These are phyloP conservation scores for Penicillium olsonii DNA, from an alignment of 2,329 filamentous ascomycete genomes.

Conservation along the genomic window DNA sequence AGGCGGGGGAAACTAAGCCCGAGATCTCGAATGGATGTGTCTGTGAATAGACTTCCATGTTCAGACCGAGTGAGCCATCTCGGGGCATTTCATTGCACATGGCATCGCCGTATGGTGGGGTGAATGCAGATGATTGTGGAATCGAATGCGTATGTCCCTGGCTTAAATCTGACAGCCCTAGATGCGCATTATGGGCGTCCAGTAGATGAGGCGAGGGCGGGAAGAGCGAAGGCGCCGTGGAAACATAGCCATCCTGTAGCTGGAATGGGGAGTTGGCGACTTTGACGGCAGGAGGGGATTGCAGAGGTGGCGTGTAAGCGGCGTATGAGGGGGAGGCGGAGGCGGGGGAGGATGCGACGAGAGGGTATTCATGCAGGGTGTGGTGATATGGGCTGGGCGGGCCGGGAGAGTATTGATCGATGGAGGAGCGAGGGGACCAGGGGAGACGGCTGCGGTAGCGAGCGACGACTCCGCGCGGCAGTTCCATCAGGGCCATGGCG, in stretches of 20 bases:
- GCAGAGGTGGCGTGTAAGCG: slow-evolving; percentile 44
- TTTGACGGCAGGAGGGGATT: slow-evolving; percentile 41
- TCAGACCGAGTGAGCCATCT: slow-evolving; percentile 29
- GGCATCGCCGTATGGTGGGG: slow-evolving; percentile 39
- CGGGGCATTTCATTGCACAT: slow-evolving; percentile 33
- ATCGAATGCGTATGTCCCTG: slow-evolving; percentile 25
- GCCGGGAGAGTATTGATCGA: slow-evolving; percentile 40
- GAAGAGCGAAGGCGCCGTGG: slow-evolving; percentile 37
- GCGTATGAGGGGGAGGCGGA: slow-evolving; percentile 40
- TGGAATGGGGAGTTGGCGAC: slow-evolving; percentile 42
- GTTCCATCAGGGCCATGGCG: slow-evolving; percentile 69
- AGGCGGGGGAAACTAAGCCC: slow-evolving; percentile 37
- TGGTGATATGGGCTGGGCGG: slow-evolving; percentile 38
- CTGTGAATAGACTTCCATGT: slow-evolving; percentile 36
- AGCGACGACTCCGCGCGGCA: slow-evolving; percentile 67
- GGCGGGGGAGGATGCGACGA: slow-evolving; percentile 39
- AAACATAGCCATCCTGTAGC: slow-evolving; percentile 33
- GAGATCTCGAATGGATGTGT: slow-evolving; percentile 34
- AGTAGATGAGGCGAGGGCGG: slow-evolving; percentile 39
- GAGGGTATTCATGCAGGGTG: slow-evolving; percentile 32
- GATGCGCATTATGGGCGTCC: slow-evolving; percentile 34
- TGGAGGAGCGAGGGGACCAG: slow-evolving; percentile 51
- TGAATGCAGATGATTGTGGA: slow-evolving; percentile 40
- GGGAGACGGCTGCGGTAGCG: slow-evolving; percentile 71
- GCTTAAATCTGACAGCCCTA: slow-evolving; percentile 31